Evolutionary conservation across 345 rosid species (phyloP), one percentile per base, ranked within the genome.

Genomic region (Eucalyptus shirleyi): DNA sequence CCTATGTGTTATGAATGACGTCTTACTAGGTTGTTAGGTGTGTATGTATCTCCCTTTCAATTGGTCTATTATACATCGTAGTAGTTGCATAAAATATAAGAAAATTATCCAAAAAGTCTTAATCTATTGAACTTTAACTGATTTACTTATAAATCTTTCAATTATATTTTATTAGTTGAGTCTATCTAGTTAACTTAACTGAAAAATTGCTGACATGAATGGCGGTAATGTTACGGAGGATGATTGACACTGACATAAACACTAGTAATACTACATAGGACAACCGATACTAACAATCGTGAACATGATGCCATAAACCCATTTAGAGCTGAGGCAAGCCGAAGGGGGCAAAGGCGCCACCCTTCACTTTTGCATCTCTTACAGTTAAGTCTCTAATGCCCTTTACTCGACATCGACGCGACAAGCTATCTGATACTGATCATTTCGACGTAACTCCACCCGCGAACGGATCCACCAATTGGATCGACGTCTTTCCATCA

Each of bases 171-270:
- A 2, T 53, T 0, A 26, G 1, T 59, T 5, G 13, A 59, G 65
- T 5, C 3, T 59, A 59, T 59, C 1, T 0, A 28, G n/a, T 26
- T 21, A 59, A 5, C 2, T 59, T 5, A 59, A 15, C 0, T 0
- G 0, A 28, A 59, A 2, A 59, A 26, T 59, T 1, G 1, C 4
- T 5, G 2, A 53, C 11, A 53, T 8, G 11, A 53, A 53, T 19
- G 11, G 1, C 0, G 5, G 5, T 53, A 53, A 53, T 53, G 5
- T 19, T 53, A 53, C 0, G 1, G 1, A 19, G 9, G 10, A 53
- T 3, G 59, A 4, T 53, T 53, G 59, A 8, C 24, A 53, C 0
- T 19, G 10, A 53, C 56, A 19, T 53, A 19, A 0, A 53, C 1
- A 3, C 1, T 53, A 3, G 4, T 53, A 3, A 53, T 53, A 1